Evolutionary conservation across 192 early-diverging fungal species (phyloP).

Genomic region (Backusella tarrabulga): DNA sequence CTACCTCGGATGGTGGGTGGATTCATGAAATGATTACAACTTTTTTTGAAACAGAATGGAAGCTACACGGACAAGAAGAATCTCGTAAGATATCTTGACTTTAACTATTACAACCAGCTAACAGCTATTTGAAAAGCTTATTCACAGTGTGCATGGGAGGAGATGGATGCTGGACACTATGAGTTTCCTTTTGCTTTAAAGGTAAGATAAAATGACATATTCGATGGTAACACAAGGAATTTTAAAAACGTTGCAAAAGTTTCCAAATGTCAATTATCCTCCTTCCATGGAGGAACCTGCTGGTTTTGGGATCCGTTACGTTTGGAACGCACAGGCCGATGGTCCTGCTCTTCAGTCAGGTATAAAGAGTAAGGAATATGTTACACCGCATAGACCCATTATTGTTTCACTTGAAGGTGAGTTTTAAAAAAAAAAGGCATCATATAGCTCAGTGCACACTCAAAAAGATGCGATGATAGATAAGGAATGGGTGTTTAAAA

Average conservation of each 20-base stretch:
- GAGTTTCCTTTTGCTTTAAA: slow-evolving; percentile 41
- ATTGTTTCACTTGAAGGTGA: slow-evolving; percentile 30
- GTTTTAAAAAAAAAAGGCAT: too few relatives aligned
- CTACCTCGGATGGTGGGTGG: slow-evolving; percentile 24
- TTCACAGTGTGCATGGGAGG: slow-evolving; percentile 38
- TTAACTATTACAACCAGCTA: too few relatives aligned
- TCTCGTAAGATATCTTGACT: slow-evolving; percentile 17
- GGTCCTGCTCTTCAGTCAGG: slow-evolving; percentile 35
- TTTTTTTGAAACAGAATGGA: slow-evolving; percentile 33
- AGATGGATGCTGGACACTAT: slow-evolving; percentile 34
- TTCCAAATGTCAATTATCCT: slow-evolving; percentile 43
- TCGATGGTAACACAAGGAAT: neutral
- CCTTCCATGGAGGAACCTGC: slow-evolving; percentile 39
- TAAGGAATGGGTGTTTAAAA: slow-evolving; percentile 32
- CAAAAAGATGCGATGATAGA: neutral
- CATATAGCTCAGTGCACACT: neutral
- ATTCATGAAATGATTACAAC: slow-evolving; percentile 37
- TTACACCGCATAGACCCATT: slow-evolving; percentile 40
- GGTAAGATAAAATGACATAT: slow-evolving; percentile 15
- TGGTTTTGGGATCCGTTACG: slow-evolving; percentile 29
- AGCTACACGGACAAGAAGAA: slow-evolving; percentile 33
- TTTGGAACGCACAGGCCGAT: slow-evolving; percentile 32
- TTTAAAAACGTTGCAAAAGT: slow-evolving; percentile 11
- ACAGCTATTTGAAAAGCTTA: slow-evolving; percentile 10
- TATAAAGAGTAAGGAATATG: slow-evolving; percentile 32